A percentile compares a stretch with the other conserved stretches of the same genome.
Conservation (phyloP, 257 asterid genomes). For the Avicennia marina region DNA sequence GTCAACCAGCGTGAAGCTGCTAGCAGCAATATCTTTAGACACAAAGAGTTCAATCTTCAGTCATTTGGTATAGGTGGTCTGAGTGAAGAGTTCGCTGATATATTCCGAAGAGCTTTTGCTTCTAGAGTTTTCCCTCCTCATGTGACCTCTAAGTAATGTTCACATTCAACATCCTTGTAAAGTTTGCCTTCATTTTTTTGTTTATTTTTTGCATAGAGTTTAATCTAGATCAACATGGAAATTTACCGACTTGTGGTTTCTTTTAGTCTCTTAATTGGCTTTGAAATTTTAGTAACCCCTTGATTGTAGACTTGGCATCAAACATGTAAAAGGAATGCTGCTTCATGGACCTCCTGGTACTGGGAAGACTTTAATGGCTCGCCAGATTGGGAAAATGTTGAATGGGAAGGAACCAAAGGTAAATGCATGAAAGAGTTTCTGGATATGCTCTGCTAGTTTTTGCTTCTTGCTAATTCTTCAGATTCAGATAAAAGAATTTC, state of each 20-base stretch:
- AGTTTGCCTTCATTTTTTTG: constrained; percentile 12
- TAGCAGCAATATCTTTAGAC: constrained; percentile 85
- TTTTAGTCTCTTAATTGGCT: constrained; percentile 16
- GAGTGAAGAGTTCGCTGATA: constrained; percentile 94
- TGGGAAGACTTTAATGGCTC: constrained; percentile 99
- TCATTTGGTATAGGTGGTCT: constrained; percentile 96
- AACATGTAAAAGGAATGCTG: constrained; percentile 98
- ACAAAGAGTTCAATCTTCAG: constrained; percentile 89
- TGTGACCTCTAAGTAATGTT: constrained; percentile 84
- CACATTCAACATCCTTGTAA: constrained; percentile 14
- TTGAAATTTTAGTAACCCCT: constrained; percentile 14
- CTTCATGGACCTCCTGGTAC: constrained; percentile 99
- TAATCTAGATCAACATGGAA: too few relatives aligned
- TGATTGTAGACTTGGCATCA: constrained; percentile 79
- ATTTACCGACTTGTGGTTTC: constrained; percentile 15
- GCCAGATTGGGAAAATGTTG: constrained; percentile 97
- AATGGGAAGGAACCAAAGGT: constrained; percentile 99
- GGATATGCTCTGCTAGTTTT: too few relatives aligned
- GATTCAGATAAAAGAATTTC: constrained; percentile 1
- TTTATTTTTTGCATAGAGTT: neutral
- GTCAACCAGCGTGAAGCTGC: constrained; percentile 97
- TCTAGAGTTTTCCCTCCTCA: constrained; percentile 97
- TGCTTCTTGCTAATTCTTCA: constrained; percentile 18
- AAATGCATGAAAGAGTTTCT: constrained; percentile 13
- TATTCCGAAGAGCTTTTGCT: constrained; percentile 99